These are phyloP conservation scores for Ophiostoma novo-ulmi DNA, from an alignment of 2,329 filamentous ascomycete genomes.

Conservation along the genomic window DNA sequence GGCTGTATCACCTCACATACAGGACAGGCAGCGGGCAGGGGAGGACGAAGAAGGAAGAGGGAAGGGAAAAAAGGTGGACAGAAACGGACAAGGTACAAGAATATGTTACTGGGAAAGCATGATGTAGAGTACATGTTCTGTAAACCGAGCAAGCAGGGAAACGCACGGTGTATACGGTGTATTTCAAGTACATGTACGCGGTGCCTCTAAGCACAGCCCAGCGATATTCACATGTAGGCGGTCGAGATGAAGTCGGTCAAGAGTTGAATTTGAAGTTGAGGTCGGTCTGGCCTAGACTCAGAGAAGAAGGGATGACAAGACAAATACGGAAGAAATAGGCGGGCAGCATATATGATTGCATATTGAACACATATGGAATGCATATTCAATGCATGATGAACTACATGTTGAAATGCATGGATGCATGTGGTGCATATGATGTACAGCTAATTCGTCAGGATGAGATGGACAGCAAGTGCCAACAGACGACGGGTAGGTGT, in stretches of 20 bases:
- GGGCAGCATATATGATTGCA: not conserved
- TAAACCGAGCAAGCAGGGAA: conserved; percentile 1
- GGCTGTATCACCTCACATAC: not conserved
- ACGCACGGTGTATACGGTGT: not conserved
- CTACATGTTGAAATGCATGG: not conserved
- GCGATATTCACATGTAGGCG: not conserved
- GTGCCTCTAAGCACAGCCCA: not conserved
- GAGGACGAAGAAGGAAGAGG: not conserved
- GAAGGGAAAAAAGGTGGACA: not conserved
- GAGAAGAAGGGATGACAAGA: not conserved
- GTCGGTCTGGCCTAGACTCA: not conserved
- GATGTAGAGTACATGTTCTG: conserved; percentile 3
- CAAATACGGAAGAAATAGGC: conserved; percentile 1
- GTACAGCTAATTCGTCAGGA: not conserved
- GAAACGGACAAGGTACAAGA: not conserved
- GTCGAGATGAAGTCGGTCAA: not conserved
- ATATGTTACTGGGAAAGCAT: not conserved
- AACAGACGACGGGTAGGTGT: not conserved
- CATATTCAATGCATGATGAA: not conserved
- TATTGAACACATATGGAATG: not conserved
- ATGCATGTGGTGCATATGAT: not conserved
- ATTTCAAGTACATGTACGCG: not conserved
- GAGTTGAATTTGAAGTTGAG: not conserved
- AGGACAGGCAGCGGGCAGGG: not conserved
- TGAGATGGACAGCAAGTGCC: not conserved